Evolutionary conservation across 2,329 filamentous ascomycete genomes (phyloP).

Genomic region (Alternaria sp.): DNA sequence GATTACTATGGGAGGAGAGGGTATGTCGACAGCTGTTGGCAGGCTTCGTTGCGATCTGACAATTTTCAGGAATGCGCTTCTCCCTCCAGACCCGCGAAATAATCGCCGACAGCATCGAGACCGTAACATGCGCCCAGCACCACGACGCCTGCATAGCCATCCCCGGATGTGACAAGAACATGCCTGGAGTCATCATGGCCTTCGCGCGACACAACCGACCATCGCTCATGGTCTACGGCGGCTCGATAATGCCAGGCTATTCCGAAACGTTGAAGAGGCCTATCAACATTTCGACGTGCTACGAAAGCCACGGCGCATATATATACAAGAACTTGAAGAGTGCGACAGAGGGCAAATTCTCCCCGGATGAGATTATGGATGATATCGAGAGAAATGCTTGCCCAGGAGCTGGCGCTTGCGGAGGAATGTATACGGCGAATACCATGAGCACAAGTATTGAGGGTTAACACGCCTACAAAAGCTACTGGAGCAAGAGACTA

Average conservation of each 20-base stretch:
- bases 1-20: constrained; percentile 95
- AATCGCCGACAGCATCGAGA: constrained; percentile 94
- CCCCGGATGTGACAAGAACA: constrained; percentile 96
- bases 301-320: constrained; percentile 85
- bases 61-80: constrained; percentile 82
- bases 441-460: constrained; percentile 75
- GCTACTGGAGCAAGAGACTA: too few relatives aligned
- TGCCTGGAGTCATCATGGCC: constrained; percentile 92
- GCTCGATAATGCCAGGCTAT: constrained; percentile 88
- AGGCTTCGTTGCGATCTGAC: constrained; percentile 6
- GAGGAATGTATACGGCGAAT: constrained; percentile 94
- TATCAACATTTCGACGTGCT: constrained; percentile 89
- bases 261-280: constrained; percentile 76
- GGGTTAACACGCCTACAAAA: too few relatives aligned
- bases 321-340: constrained; percentile 77
- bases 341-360: constrained; percentile 73
- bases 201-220: constrained; percentile 91
- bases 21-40: constrained; percentile 52
- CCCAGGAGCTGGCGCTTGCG: constrained; percentile 80
- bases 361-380: constrained; percentile 78
- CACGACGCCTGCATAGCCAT: constrained; percentile 95
- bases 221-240: constrained; percentile 94
- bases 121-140: constrained; percentile 87
- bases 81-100: constrained; percentile 90
- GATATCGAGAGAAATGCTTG: constrained; percentile 85